These are phyloP conservation scores for Plasmodium falciparum DNA, from an alignment of 169 alveolate genomes.

Conservation along the genomic window DNA sequence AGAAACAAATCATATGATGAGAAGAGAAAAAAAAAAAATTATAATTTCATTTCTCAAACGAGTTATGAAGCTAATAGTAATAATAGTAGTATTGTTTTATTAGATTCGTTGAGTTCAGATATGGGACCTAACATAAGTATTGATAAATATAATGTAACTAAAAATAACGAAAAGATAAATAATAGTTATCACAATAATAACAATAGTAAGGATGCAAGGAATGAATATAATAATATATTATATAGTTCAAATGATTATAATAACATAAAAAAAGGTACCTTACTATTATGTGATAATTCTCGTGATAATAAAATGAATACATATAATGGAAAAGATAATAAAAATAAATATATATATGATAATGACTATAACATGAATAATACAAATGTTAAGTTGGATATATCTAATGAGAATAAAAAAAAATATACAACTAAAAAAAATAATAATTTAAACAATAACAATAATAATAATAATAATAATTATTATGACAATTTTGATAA, in stretches of 20 bases:
- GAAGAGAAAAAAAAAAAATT: constrained; percentile 5
- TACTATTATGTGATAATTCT: background rate
- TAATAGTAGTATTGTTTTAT: constrained; percentile 30
- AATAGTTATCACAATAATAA: constrained; percentile 1
- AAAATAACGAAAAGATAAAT: background rate
- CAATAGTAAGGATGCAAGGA: background rate
- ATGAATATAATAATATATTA: constrained; percentile 13
- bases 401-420: background rate
- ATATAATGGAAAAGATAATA: constrained; percentile 10
- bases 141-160: constrained; percentile 29
- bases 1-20: constrained; percentile 3
- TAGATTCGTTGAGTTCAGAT: constrained; percentile 56
- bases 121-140: constrained; percentile 34
- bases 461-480: background rate
- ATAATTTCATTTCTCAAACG: constrained; percentile 75
- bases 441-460: background rate
- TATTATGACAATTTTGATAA: constrained; percentile 1
- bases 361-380: background rate
- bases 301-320: background rate
- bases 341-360: background rate
- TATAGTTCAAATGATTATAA: constrained; percentile 44
- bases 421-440: background rate
- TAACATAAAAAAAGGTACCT: constrained; percentile 10
- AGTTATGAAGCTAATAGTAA: constrained; percentile 76
- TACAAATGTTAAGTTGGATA: background rate